Evolutionary conservation across 2,329 filamentous ascomycete species (phyloP), one percentile per base, ranked within the genome.

Genomic region (Aphanocladium album): DNA sequence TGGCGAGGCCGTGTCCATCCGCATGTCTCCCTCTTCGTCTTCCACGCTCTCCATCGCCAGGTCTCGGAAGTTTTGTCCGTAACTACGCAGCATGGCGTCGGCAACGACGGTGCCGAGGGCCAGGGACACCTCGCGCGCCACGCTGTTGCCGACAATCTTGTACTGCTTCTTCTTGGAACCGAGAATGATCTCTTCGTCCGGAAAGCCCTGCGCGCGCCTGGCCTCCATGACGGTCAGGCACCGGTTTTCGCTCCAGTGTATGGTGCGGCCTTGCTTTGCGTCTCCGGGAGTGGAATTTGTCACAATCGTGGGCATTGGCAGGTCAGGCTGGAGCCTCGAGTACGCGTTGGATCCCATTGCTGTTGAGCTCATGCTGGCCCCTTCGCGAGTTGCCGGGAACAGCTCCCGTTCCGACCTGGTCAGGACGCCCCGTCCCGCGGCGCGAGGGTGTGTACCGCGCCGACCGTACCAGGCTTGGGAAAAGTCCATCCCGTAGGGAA

Each of bases 111-210:
- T 67, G 0, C 90, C 90, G 1, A 92, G 70, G 0, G 85, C 84
- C 19, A 91, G 72, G 0, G 89, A 83, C 1, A 90, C 82, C 25
- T 84, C 82, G 9, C 89, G 77, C 2, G 89, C 84, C 0, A 96
- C 90, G 30, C 87, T 90, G 70, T 96, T 96, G 0, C 91, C 91
- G 0, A 93, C 78, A 21, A 90, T 83, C 59, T 80, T 82, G 75
- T 83, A 86, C 68, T 90, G 87, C 1, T 85, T 75, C 0, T 41
- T 11, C 0, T 80, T 70, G 0, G 58, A 67, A 0, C 90, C 90
- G 1, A 93, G 71, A 0, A 96, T 70, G 0, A 93, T 80, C 61
- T 93, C 90, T 6, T 85, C 64, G 60, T 93, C 89, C 0, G 79
- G 84, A 45, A 89, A 85, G 0, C 89, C 88, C 70, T 95, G 90